Conservation (phyloP, 2,329 filamentous ascomycete species). For the Mycosphaerelloides madeirae region DNA sequence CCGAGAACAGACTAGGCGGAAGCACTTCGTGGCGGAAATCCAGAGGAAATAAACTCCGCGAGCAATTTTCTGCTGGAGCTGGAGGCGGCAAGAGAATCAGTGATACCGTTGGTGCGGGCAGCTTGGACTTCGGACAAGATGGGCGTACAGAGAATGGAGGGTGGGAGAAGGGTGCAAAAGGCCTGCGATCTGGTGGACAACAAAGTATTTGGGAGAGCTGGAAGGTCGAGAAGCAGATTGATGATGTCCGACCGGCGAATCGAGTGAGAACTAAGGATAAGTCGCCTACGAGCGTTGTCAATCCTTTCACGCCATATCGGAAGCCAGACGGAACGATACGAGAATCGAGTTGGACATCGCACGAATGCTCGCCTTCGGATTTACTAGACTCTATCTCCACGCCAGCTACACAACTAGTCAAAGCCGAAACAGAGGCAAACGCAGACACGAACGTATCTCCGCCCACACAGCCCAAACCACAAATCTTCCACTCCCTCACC, state of each 20-base stretch:
- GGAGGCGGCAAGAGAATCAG: conserved; percentile 55
- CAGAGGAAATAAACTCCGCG: conserved; percentile 62
- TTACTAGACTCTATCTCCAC: conserved; percentile 25
- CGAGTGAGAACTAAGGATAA: conserved; percentile 14
- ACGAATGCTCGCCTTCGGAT: conserved; percentile 29
- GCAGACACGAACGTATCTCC: background rate
- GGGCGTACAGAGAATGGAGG: conserved; percentile 50
- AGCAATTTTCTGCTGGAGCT: conserved; percentile 60
- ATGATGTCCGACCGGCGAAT: conserved; percentile 14
- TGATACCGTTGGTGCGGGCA: conserved; percentile 63
- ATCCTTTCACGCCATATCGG: conserved; percentile 29
- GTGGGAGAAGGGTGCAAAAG: conserved; percentile 46
- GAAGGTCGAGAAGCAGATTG: conserved; percentile 20
- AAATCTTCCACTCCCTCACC: conserved; percentile 57
- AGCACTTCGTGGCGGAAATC: conserved; percentile 67
- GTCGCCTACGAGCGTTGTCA: conserved; percentile 25
- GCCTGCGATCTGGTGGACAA: conserved; percentile 46
- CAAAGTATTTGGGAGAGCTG: conserved; percentile 36
- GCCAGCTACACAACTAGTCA: background rate
- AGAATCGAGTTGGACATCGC: conserved; percentile 32
- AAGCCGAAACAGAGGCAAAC: background rate
- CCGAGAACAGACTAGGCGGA: conserved; percentile 60
- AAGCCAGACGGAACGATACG: conserved; percentile 26
- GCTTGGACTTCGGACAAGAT: conserved; percentile 51
- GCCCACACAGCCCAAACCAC: conserved; percentile 13